Base-by-base conservation (phyloP, 371 early-diverging fungal genomes). In the Choanephora cucurbitarum region DNA sequence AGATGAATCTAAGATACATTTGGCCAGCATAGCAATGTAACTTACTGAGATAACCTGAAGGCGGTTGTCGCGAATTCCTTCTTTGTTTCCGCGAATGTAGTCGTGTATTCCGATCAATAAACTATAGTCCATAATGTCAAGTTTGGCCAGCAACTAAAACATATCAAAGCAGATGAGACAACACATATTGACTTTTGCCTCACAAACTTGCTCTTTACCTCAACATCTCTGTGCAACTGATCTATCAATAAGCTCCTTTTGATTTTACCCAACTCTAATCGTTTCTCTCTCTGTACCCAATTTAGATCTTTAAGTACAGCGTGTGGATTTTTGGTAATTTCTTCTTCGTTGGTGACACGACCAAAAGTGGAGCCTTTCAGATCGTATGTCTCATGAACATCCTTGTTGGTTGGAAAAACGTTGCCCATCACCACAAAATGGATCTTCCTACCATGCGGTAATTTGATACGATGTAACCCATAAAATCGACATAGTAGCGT, bases 381-480 rank as follows among this genome's bases (percentile, higher is more conserved):
- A 67, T 98, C 99, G 64, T 91, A 98, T 21, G 89, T 91, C 69
- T 95, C 95, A 66, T 98, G 98, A 46, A 98, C 93, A 74, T 97
- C 97, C 76, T 92, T 91, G 79, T 92, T 90, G 4, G 97, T 90
- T 5, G 99, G 98, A 70, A 97, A 94, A 13, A 98, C 92, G 67
- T 98, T 98, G 66, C 92, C 93, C 99, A 98, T 98, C 52, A 98
- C 97, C 15, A 98, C 95, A 75, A 98, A 98, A 73, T 98, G 96
- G 51, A 98, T 93, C 73, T 96, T 96, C 40, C 85, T 81, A 44
- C 92, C 89, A 32, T 89, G 91, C 17, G 97, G 96, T 40, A 94
- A 75, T 75, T 96, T 96, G 52, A 98, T 94, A 57, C 99, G 87
- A 68, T 97, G 97, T 33, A 98, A 76, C 21, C 98, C 98, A 74